Conservation (phyloP, 2,329 filamentous ascomycete species). For the Fusarium dimerum region DNA sequence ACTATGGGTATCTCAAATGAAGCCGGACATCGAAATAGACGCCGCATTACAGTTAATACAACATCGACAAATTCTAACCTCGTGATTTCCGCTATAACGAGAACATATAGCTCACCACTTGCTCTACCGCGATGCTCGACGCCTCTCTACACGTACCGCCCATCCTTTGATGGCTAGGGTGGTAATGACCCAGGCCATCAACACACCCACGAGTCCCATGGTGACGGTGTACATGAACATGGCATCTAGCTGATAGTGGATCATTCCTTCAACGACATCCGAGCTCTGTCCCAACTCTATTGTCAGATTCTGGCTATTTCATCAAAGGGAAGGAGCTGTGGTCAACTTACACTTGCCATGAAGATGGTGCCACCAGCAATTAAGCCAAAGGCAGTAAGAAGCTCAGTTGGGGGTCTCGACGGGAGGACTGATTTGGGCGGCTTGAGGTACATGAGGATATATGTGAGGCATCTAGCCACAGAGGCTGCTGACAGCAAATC, state of each 20-base stretch:
- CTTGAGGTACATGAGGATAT: slow-evolving; percentile 75
- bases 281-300: slow-evolving; percentile 53
- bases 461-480: slow-evolving; percentile 76
- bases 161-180: slow-evolving; percentile 85
- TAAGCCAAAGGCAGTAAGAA: slow-evolving; percentile 84
- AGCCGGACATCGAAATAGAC: slow-evolving; percentile 8
- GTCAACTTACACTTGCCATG: slow-evolving; percentile 75
- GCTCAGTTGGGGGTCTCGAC: slow-evolving; percentile 83
- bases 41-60: slow-evolving; percentile 5
- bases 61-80: background rate
- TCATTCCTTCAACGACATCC: slow-evolving; percentile 76
- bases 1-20: slow-evolving; percentile 31
- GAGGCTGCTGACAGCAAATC: slow-evolving; percentile 79
- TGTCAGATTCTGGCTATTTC: slow-evolving; percentile 21
- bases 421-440: slow-evolving; percentile 80
- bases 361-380: slow-evolving; percentile 88
- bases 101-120: background rate
- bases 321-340: background rate
- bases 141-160: slow-evolving; percentile 59
- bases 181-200: slow-evolving; percentile 83
- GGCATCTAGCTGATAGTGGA: slow-evolving; percentile 74
- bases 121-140: slow-evolving; percentile 3
- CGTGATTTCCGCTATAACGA: background rate
- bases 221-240: slow-evolving; percentile 94
- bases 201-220: slow-evolving; percentile 77